Percentiles rank a stretch among this genome's conserved stretches.
Conservation (phyloP, 1,284 basidiomycete species). For the Crepidotus sp. region DNA sequence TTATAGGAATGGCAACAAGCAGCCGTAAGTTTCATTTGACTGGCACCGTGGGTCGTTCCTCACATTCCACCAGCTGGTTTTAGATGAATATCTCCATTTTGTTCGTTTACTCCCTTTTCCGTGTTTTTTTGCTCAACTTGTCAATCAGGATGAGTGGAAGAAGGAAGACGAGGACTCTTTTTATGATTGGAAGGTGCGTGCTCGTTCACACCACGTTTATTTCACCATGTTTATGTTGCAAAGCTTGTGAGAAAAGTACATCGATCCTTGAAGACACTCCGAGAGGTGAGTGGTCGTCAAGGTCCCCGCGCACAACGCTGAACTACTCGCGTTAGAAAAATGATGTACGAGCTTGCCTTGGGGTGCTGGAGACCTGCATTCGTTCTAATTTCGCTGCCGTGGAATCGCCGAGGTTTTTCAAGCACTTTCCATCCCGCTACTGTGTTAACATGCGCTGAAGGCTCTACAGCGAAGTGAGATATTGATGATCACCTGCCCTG, state of each 20-base stretch:
- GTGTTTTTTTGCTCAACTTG: neutral
- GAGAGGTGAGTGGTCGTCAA: slow-evolving; percentile 21
- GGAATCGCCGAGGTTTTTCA: slow-evolving; percentile 65
- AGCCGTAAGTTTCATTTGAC: slow-evolving; percentile 40
- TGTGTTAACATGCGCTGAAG: slow-evolving; percentile 27
- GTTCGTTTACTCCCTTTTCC: neutral
- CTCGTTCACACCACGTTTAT: neutral
- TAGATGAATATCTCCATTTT: slow-evolving; percentile 66
- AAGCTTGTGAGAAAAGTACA: slow-evolving; percentile 67
- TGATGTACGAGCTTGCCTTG: slow-evolving; percentile 79
- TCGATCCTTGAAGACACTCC: slow-evolving; percentile 10
- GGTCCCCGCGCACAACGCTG: slow-evolving; percentile 48
- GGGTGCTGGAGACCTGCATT: slow-evolving; percentile 88
- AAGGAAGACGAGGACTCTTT: slow-evolving; percentile 75
- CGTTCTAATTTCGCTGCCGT: slow-evolving; percentile 93
- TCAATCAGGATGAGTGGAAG: slow-evolving; percentile 84
- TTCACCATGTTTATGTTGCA: slow-evolving; percentile 62
- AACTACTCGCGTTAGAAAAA: slow-evolving; percentile 49
- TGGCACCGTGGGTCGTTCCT: neutral
- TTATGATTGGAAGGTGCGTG: slow-evolving; percentile 64
- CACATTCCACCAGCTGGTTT: slow-evolving; percentile 7
- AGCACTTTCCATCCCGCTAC: neutral
- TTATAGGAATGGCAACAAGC: slow-evolving; percentile 76
- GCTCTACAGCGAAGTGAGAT: slow-evolving; percentile 78
- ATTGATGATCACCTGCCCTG: slow-evolving; percentile 7